A percentile compares a stretch with the other conserved stretches of the same genome.
These are phyloP conservation scores for Ceratocystis cacaofunesta DNA, from an alignment of 2,329 filamentous ascomycete species.

Conservation along the genomic window DNA sequence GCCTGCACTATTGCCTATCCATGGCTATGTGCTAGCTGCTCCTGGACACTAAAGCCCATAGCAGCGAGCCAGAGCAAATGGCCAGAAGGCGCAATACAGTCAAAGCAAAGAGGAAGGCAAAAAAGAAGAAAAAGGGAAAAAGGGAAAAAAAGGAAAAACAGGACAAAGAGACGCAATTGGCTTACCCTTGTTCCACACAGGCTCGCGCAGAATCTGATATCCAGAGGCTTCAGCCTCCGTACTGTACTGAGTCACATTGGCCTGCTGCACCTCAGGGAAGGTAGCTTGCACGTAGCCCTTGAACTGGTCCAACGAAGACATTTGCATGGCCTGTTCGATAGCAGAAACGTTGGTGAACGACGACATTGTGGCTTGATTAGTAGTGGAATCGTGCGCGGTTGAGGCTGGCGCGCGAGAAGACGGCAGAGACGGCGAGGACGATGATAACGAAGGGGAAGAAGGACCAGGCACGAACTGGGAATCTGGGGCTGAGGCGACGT, in stretches of 20 bases:
- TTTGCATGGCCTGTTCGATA: constrained; percentile 46
- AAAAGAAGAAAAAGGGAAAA: constrained; percentile 8
- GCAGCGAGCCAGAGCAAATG: neutral
- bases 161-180: constrained; percentile 14
- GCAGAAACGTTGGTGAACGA: constrained; percentile 40
- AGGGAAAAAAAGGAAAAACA: constrained; percentile 6
- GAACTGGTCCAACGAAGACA: constrained; percentile 44
- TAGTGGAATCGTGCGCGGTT: constrained; percentile 34
- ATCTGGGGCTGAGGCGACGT: constrained; percentile 32
- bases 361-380: constrained; percentile 35
- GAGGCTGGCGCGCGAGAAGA: constrained; percentile 23
- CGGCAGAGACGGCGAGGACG: constrained; percentile 21
- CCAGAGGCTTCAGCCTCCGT: constrained; percentile 37
- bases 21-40: too few relatives aligned
- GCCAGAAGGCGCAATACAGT: constrained; percentile 4
- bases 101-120: neutral
- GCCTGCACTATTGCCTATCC: too few relatives aligned
- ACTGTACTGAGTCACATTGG: constrained; percentile 38
- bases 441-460: neutral
- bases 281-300: constrained; percentile 44
- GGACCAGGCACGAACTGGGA: constrained; percentile 31
- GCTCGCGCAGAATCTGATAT: constrained; percentile 47
- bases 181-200: constrained; percentile 52
- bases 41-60: neutral
- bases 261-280: constrained; percentile 41